Evolutionary conservation across 2,329 filamentous ascomycete genomes (phyloP).

Genomic region (Orbilia quercus): DNA sequence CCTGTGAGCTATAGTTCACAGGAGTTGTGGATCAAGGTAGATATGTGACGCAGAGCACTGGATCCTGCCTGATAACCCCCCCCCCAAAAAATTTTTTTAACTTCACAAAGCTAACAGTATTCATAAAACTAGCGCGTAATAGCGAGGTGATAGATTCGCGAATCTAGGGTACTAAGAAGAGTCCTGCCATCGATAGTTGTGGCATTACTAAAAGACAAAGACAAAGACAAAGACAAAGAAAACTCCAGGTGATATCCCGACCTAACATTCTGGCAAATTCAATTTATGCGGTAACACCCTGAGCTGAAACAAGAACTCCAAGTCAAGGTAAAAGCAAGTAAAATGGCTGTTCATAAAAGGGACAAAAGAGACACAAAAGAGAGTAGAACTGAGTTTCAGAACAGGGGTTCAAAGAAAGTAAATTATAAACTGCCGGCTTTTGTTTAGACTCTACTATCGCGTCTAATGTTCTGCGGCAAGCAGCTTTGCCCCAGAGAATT

Average conservation of each 20-base stretch:
- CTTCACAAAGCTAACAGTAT: not conserved
- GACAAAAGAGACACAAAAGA: slow-evolving; percentile 38
- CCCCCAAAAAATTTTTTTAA: too few species aligned
- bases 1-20: too few species aligned
- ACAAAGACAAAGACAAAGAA: not conserved
- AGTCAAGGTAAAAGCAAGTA: slow-evolving; percentile 15
- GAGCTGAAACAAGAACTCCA: slow-evolving; percentile 21
- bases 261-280: slow-evolving; percentile 15
- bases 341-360: slow-evolving; percentile 31
- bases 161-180: not conserved
- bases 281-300: slow-evolving; percentile 28
- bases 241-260: slow-evolving; percentile 20
- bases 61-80: too few species aligned
- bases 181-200: slow-evolving; percentile 1
- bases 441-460: slow-evolving; percentile 22
- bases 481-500: slow-evolving; percentile 18
- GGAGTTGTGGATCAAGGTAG: too few species aligned
- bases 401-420: slow-evolving; percentile 32
- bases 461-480: slow-evolving; percentile 9
- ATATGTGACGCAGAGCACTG: too few species aligned
- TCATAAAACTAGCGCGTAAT: slow-evolving; percentile 7
- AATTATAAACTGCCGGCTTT: slow-evolving; percentile 42
- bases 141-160: not conserved
- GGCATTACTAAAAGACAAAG: slow-evolving; percentile 15
- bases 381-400: slow-evolving; percentile 15